Percentiles rank a stretch among this genome's conserved stretches.
Evolutionary conservation across 1,284 basidiomycete species (phyloP).

Genomic region (Ustilago vetiveriae): DNA sequence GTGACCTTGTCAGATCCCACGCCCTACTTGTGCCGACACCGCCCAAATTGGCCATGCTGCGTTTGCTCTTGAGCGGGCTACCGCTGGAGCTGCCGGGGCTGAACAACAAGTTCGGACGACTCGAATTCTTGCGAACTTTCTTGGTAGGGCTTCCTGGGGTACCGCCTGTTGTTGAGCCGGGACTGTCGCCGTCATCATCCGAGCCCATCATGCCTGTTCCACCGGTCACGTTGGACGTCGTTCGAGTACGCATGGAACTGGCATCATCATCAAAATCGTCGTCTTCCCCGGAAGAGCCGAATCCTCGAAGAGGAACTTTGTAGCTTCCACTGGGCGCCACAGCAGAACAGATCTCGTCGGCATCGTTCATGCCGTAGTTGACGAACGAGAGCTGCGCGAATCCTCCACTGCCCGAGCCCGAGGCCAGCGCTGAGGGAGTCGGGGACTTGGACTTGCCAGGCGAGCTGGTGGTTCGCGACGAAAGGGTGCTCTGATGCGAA

Average conservation of each 20-base stretch:
- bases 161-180: slow-evolving; percentile 3
- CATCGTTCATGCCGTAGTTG: slow-evolving; percentile 65
- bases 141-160: slow-evolving; percentile 26
- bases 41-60: slow-evolving; percentile 37
- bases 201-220: slow-evolving; percentile 13
- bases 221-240: slow-evolving; percentile 23
- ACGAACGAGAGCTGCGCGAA: slow-evolving; percentile 55
- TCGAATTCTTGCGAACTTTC: slow-evolving; percentile 39
- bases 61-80: slow-evolving; percentile 29
- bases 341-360: slow-evolving; percentile 64
- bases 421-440: slow-evolving; percentile 14
- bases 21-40: slow-evolving; percentile 3
- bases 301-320: slow-evolving; percentile 60
- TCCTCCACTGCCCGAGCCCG: slow-evolving; percentile 4
- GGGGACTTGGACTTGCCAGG: slow-evolving; percentile 36
- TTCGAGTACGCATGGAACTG: slow-evolving; percentile 17
- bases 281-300: slow-evolving; percentile 39
- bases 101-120: slow-evolving; percentile 15
- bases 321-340: slow-evolving; percentile 63
- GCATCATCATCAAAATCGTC: slow-evolving; percentile 37
- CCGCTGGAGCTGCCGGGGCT: background rate
- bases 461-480: slow-evolving; percentile 14
- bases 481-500: slow-evolving; percentile 20
- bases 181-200: slow-evolving; percentile 26
- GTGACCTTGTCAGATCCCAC: slow-evolving; percentile 18